Evolutionary conservation across 768 basidiomycete genomes (phyloP).

Genomic region (Pulveroboletus sp.): DNA sequence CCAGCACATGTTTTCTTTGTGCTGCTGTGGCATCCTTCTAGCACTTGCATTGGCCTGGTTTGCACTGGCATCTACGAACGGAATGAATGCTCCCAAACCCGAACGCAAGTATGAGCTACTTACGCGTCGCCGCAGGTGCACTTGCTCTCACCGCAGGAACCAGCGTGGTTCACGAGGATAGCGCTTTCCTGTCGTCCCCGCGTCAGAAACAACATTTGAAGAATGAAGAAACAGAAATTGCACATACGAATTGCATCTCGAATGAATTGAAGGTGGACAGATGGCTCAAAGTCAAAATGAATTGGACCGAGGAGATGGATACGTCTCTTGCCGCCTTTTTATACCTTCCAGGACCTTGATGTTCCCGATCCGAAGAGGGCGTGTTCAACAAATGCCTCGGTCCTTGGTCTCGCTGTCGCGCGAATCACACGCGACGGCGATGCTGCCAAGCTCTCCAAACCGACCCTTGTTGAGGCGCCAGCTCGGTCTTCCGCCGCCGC

Average conservation of each 20-base stretch:
- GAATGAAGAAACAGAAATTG: background rate
- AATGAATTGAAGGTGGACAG: background rate
- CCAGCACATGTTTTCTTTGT: too few relatives aligned
- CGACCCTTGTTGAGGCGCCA: too few relatives aligned
- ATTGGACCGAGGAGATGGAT: background rate
- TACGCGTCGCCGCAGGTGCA: slow-evolving; percentile 14
- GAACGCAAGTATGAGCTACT: background rate
- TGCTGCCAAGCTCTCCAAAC: too few relatives aligned
- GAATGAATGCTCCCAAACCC: too few relatives aligned
- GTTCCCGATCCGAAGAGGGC: too few relatives aligned
- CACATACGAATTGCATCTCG: slow-evolving; percentile 17
- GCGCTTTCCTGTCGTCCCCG: slow-evolving; percentile 4
- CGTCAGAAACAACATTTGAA: background rate
- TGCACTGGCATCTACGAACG: slow-evolving; percentile 15
- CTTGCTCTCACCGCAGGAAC: background rate
- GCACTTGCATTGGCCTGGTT: slow-evolving; percentile 12
- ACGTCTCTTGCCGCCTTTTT: background rate
- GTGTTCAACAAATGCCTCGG: too few relatives aligned
- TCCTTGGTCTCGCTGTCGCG: too few relatives aligned
- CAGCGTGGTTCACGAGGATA: slow-evolving; percentile 16
- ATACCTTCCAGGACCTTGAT: slow-evolving; percentile 1
- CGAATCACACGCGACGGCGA: too few relatives aligned
- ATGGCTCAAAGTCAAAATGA: background rate
- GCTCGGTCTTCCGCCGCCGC: too few relatives aligned
- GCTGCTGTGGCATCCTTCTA: background rate